Conservation (phyloP, 2,329 filamentous ascomycete genomes). For the Emmonsia crescens region DNA sequence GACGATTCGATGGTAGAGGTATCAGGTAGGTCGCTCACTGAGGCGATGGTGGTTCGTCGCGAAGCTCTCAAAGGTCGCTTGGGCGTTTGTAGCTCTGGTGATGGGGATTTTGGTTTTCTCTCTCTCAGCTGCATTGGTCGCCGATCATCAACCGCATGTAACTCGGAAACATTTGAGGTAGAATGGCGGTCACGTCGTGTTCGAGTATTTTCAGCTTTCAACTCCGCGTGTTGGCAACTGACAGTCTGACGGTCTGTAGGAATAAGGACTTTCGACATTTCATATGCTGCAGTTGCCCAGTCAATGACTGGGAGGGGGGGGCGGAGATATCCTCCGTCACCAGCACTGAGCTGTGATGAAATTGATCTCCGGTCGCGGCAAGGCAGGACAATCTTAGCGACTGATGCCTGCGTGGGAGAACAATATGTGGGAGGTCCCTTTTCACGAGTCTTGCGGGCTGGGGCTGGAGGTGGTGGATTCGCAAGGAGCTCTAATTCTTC, state of each 20-base stretch:
- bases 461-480: constrained; percentile 39
- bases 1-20: constrained; percentile 18
- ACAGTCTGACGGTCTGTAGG: constrained; percentile 62
- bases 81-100: constrained; percentile 40
- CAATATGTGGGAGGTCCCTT: constrained; percentile 61
- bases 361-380: constrained; percentile 42
- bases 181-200: constrained; percentile 55
- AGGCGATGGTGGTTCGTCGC: constrained; percentile 53
- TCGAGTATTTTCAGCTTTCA: constrained; percentile 58
- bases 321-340: constrained; percentile 35
- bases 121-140: constrained; percentile 65
- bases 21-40: constrained; percentile 37
- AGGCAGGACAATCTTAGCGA: constrained; percentile 63
- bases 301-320: constrained; percentile 70
- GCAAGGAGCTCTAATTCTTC: constrained; percentile 57
- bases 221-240: constrained; percentile 67
- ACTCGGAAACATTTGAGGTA: constrained; percentile 29
- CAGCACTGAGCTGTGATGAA: constrained; percentile 36
- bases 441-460: constrained; percentile 46
- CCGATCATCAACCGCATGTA: constrained; percentile 35
- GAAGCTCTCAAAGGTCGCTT: constrained; percentile 38
- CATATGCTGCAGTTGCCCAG: constrained; percentile 75
- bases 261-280: constrained; percentile 72
- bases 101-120: constrained; percentile 45
- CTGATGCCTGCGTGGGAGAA: constrained; percentile 78